These are phyloP conservation scores for Suillus cothurnatus DNA, from an alignment of 768 basidiomycete genomes.

Conservation along the genomic window DNA sequence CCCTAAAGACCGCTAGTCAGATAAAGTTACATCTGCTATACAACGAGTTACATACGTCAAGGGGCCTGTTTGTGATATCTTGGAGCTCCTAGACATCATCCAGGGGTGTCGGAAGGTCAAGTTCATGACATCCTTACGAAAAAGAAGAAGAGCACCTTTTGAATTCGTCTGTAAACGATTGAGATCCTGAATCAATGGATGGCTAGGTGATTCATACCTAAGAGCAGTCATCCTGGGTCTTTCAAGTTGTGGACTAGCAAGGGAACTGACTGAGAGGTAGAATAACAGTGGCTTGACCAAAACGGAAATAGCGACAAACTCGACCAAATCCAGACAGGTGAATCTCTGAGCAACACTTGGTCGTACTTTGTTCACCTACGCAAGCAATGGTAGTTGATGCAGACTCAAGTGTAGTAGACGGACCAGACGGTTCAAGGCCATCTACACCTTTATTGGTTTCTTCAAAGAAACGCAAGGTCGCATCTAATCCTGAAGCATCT, in stretches of 20 bases:
- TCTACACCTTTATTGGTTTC: constrained; percentile 31
- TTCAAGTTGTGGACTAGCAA: not conserved
- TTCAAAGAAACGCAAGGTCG: constrained; percentile 55
- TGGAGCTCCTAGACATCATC: constrained; percentile 57
- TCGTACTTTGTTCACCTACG: not conserved
- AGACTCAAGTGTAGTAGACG: not conserved
- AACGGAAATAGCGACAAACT: not conserved
- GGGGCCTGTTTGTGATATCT: constrained; percentile 61
- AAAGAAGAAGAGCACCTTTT: constrained; percentile 52
- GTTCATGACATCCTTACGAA: constrained; percentile 8
- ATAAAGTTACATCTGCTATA: constrained; percentile 7
- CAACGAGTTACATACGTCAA: constrained; percentile 51
- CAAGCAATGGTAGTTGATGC: constrained; percentile 1
- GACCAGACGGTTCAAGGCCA: constrained; percentile 13
- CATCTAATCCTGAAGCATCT: constrained; percentile 44
- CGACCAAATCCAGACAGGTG: not conserved
- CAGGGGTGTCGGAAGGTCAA: constrained; percentile 13
- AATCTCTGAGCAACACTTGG: not conserved
- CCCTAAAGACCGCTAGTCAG: constrained; percentile 45
- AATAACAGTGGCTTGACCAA: constrained; percentile 4
- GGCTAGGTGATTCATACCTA: constrained; percentile 27
- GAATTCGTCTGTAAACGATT: constrained; percentile 60
- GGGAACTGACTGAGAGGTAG: not conserved
- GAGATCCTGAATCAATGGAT: constrained; percentile 9
- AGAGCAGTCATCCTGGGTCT: constrained; percentile 39